Evolutionary conservation across 352 stramenopile species (phyloP).

Genomic region (Pythium scleroteichum): DNA sequence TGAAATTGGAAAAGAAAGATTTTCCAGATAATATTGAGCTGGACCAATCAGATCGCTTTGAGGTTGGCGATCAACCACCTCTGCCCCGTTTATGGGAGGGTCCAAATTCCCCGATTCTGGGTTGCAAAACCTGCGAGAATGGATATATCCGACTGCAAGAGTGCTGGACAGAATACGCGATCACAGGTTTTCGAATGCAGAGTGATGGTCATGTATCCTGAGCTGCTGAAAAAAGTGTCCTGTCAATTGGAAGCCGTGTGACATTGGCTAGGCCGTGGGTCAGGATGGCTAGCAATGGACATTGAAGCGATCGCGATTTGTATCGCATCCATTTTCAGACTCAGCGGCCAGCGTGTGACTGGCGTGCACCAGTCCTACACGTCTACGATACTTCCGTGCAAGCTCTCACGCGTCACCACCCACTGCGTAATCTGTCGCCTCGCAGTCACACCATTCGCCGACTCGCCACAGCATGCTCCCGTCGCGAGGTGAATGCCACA

Average conservation of each 20-base stretch:
- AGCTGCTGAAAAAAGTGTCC: background rate
- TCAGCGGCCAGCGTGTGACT: constrained; percentile 16
- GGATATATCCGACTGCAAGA: background rate
- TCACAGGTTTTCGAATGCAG: background rate
- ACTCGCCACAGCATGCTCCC: constrained; percentile 13
- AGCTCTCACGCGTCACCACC: no score
- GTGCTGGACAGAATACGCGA: background rate
- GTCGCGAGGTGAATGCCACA: background rate
- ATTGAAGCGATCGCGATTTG: constrained; percentile 19
- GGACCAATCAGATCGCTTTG: background rate
- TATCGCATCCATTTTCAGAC: constrained; percentile 16
- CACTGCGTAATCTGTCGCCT: background rate
- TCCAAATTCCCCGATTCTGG: background rate
- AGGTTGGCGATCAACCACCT: background rate
- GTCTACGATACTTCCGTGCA: no score
- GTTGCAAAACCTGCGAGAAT: constrained; percentile 1
- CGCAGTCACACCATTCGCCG: background rate
- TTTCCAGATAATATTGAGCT: background rate
- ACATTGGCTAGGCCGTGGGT: constrained; percentile 6
- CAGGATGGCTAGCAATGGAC: constrained; percentile 7
- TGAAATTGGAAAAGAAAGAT: constrained; percentile 5
- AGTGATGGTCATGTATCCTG: background rate
- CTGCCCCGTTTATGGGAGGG: no score
- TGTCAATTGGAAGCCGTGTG: constrained; percentile 3
- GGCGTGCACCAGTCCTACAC: background rate